Evolutionary conservation across 768 basidiomycete genomes (phyloP), one percentile per base, ranked within the genome.

Genomic region (Suillus hirtellus): DNA sequence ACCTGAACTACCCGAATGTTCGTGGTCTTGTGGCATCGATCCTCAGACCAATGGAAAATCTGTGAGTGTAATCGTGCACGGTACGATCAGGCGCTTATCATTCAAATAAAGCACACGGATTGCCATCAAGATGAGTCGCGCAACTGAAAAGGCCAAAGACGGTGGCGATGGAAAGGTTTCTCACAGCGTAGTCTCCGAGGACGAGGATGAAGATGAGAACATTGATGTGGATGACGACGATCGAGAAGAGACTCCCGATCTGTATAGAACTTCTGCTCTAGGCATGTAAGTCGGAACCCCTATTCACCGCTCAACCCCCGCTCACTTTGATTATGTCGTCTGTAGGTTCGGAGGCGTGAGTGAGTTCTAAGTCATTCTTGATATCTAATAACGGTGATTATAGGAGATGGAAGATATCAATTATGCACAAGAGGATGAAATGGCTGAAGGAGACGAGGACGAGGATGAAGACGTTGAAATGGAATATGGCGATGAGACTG

Each of bases 61-160:
- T 99, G 95, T 95, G 75, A 76, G 92, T 76, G 44, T 58, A 59
- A 31, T 54, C 47, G 40, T 8, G 40, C 24, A 15, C 43, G 10
- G 55, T 21, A 40, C 42, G 31, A 31, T 27, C 35, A 31, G 3
- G 58, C n/a, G 54, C 53, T 67, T 12, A 72, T 52, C 43, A 55
- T 65, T 62, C 61, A 21, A 65, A 27, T 15, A 58, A 42, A 96
- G 95, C 59, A 92, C 97, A 19, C 97, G 96, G 74, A 83, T 96
- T 60, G 96, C 96, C n/a, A 98, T 97, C 77, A 98, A 96, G 77
- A 96, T 99, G 93, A 96, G 94, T 56, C 86, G 89, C 47, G 81
- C 88, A 10, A 84, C 88, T 15, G 84, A 83, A 54, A 92, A 88
- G 75, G 76, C 69, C 49, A 91, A 90, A 70, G 89, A 87, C 27